Evolutionary conservation across 768 basidiomycete species (phyloP).

Genomic region (Russula ochroleuca): DNA sequence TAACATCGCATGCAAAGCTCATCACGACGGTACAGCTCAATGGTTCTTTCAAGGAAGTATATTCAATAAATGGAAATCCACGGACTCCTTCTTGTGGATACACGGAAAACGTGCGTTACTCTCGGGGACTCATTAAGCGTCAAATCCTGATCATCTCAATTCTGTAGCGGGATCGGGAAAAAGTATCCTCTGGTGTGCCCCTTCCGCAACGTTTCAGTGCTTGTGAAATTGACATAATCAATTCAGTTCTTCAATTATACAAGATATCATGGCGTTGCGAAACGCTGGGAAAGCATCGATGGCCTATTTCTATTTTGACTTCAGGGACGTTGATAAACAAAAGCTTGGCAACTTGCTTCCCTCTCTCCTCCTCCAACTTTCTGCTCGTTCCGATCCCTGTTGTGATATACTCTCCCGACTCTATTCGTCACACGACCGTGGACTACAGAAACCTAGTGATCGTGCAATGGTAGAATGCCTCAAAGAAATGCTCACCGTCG

Average conservation of each 20-base stretch:
- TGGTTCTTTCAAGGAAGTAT: not conserved
- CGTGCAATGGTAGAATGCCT: not conserved
- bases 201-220: not conserved
- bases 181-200: conserved; percentile 9
- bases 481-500: conserved; percentile 1
- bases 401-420: not conserved
- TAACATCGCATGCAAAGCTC: not conserved
- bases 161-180: conserved; percentile 11
- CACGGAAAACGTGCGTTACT: conserved; percentile 6
- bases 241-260: conserved; percentile 7
- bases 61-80: not conserved
- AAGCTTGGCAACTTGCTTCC: not conserved
- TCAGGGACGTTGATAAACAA: not conserved
- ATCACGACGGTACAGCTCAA: not conserved
- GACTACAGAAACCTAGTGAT: not conserved
- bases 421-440: not conserved
- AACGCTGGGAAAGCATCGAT: not conserved
- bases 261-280: not conserved
- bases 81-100: conserved; percentile 1
- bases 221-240: not conserved
- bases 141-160: not conserved
- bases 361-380: conserved; percentile 8
- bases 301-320: conserved; percentile 8
- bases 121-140: not conserved
- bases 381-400: not conserved